These are phyloP conservation scores for Roridomyces roridus DNA, from an alignment of 768 basidiomycete genomes.

Conservation along the genomic window DNA sequence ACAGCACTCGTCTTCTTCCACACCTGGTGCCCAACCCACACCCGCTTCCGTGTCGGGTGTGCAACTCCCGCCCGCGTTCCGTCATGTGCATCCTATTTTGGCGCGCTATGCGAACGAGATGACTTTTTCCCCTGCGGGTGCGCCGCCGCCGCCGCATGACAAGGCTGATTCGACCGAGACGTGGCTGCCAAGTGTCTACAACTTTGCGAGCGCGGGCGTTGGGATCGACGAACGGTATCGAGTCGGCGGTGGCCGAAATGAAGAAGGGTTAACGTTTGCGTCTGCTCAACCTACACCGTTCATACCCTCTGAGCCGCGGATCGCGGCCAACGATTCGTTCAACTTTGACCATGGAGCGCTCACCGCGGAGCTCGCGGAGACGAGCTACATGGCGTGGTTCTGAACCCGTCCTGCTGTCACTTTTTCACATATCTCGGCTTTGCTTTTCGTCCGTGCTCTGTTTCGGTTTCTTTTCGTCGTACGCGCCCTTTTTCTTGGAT, in stretches of 20 bases:
- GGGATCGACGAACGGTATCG: conserved; percentile 46
- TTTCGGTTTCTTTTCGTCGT: not conserved
- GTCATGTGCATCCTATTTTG: conserved; percentile 39
- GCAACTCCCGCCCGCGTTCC: conserved; percentile 42
- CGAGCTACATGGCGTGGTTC: conserved; percentile 77
- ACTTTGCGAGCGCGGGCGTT: conserved; percentile 49
- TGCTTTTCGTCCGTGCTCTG: not conserved
- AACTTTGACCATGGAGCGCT: conserved; percentile 70
- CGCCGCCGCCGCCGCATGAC: conserved; percentile 2
- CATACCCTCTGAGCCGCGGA: conserved; percentile 52
- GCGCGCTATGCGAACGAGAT: conserved; percentile 40
- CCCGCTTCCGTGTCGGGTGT: conserved; percentile 24
- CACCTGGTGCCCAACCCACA: conserved; percentile 2
- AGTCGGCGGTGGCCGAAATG: not conserved
- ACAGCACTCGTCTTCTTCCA: conserved; percentile 32
- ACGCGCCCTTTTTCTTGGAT: conserved; percentile 5
- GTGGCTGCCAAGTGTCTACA: conserved; percentile 55
- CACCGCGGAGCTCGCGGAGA: conserved; percentile 59
- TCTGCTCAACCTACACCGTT: conserved; percentile 48
- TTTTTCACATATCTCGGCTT: not conserved
- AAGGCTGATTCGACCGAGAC: conserved; percentile 25
- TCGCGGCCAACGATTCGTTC: conserved; percentile 59
- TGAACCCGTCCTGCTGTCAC: conserved; percentile 30
- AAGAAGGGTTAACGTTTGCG: conserved; percentile 31
- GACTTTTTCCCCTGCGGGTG: conserved; percentile 25